Base-by-base conservation (phyloP, 1,284 basidiomycete genomes). In the Cryptococcus deneoformans region DNA sequence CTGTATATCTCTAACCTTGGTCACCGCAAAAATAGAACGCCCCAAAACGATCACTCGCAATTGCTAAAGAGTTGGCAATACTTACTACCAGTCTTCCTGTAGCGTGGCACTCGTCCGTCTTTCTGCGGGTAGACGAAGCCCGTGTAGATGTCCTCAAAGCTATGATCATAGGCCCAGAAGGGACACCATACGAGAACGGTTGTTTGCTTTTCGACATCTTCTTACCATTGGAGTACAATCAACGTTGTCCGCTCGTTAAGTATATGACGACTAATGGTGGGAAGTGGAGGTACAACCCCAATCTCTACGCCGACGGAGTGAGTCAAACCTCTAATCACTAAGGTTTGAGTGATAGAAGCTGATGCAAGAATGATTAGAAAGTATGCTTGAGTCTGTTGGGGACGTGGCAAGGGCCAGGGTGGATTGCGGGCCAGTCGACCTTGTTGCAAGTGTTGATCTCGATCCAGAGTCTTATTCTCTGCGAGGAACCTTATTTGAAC, bases 201-300 rank as follows among this genome's bases (percentile, higher is more conserved):
- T 74, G 67, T 62, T 68, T 71, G 64, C 70, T 93, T 48, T 95
- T 95, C 67, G 92, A 96, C 77, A 91, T 95, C 55, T 93, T 93
- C 79, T 82, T 96, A 1, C 90, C 74, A 0, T n/a, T 69, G 9
- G 63, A 69, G 5, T 75, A 75, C 58, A 75, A 76, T 55, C 37
- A 51, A n/a, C 45, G 45, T 11, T 60, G 59, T 35, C 69, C 87
- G 86, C 65, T 80, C 82, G 72, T 76, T 53, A 92, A 92, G 76
- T 90, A 89, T 65, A 90, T 94, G 87, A 95, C 91, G 54, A 95
- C 92, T 0, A 87, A 90, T 62, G 90, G 89, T 2, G 92, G 92
- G 34, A 88, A 85, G 75, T 93, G 81, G 75, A 84, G 92, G 34
- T 92, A 92, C 79, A 94, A 94, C 67, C 92, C 92, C 3, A 95